phyloP scores from a whole-genome alignment of 306 rosid genomes.

The Cucurbita maxima region DNA sequence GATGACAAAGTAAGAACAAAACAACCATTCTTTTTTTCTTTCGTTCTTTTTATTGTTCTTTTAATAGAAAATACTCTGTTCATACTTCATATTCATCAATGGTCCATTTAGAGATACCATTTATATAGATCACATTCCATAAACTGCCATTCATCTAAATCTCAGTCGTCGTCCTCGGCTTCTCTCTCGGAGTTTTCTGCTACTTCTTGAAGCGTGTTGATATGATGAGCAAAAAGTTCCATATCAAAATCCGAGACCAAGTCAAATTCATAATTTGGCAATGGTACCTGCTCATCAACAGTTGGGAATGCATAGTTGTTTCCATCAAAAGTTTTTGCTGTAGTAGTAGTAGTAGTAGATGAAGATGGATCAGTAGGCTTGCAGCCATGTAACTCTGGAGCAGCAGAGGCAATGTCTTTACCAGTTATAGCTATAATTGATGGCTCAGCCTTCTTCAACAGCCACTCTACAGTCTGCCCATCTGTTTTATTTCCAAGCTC shows the following conservation, averaged over 20 bases:
- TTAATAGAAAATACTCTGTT: not conserved
- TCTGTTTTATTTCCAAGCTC: slow-evolving; percentile 31
- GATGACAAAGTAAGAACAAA: not conserved
- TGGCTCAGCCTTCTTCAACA: slow-evolving; percentile 30
- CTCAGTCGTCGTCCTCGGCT: not conserved
- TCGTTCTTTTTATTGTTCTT: not conserved
- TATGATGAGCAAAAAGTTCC: slow-evolving; percentile 22
- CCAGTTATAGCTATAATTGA: slow-evolving; percentile 11
- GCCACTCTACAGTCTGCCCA: slow-evolving; percentile 46
- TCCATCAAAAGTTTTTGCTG: not conserved
- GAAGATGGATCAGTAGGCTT: not conserved
- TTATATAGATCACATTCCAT: not conserved
- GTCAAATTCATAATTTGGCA: slow-evolving; percentile 19
- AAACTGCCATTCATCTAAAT: not conserved
- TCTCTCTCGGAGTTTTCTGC: not conserved
- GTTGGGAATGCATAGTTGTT: not conserved
- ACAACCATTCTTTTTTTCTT: not conserved
- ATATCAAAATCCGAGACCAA: slow-evolving; percentile 13
- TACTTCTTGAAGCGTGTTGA: slow-evolving; percentile 15
- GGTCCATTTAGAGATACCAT: not conserved
- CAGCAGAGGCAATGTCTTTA: not conserved
- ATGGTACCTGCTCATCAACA: not conserved
- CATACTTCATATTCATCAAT: not conserved
- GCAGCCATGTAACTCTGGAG: not conserved
- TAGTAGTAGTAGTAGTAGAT: not conserved